Evolutionary conservation across 306 rosid species (phyloP), one percentile per base, ranked within the genome.

Genomic region (Gastrolobium bilobum): DNA sequence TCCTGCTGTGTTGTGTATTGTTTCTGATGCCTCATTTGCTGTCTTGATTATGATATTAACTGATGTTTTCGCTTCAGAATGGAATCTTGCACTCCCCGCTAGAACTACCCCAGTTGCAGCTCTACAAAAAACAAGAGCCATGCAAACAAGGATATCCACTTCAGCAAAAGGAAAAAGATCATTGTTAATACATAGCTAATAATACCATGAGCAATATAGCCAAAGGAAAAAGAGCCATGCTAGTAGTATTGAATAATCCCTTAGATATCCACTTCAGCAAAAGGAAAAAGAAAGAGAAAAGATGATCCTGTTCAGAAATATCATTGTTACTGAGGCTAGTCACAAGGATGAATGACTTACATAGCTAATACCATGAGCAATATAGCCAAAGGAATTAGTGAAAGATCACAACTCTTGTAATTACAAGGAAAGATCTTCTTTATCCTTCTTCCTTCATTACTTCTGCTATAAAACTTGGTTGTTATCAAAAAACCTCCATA

Each of bases 11-110:
- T 84, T 88, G 78, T 88, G 77, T 39, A 93, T 74, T 8, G 95
- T 90, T 46, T 83, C 81, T 40, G 97, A 86, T 58, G 98, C 98
- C n/a, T 88, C 85, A 52, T 88, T 85, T 39, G 97, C 97, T 10
- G 97, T 90, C 72, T 86, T 81, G 34, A 91, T 91, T 73, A 93
- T 82, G 14, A 93, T 88, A 34, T 87, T 76, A 78, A 90, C 95
- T 20, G 92, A 86, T 4, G 66, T 58, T 66, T 84, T 85, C 0
- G 93, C 98, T 66, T 91, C 79, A 35, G 86, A 91, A 83, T 91
- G 85, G 70, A 93, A 90, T 63, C 85, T 87, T 15, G 74, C 88
- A 61, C 87, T 93, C 60, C 95, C 97, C 2, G 86, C 92, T 7
- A 93, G 82, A 38, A 86, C 92, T 73, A 93, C 70, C 15, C 97